A percentile compares a stretch with the other conserved stretches of the same genome.
phyloP scores from a whole-genome alignment of 2,329 filamentous ascomycete species.

The Chaetomium strumarium region DNA sequence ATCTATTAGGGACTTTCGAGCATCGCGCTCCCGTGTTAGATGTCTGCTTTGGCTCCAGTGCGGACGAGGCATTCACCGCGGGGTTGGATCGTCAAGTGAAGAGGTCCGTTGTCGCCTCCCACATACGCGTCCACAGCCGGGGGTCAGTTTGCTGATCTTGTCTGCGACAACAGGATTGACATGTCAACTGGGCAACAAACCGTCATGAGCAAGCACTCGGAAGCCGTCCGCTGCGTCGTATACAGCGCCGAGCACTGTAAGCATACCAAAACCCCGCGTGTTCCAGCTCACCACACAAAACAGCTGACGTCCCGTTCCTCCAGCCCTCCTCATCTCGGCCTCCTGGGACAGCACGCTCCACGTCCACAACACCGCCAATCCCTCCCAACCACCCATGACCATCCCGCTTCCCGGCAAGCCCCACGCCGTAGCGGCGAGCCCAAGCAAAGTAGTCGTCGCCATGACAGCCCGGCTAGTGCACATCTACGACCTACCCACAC shows the following conservation, averaged over 20 bases:
- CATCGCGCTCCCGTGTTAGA: constrained; percentile 83
- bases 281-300: neutral
- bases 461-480: constrained; percentile 92
- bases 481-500: constrained; percentile 80
- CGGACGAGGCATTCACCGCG: constrained; percentile 77
- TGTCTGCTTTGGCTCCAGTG: constrained; percentile 80
- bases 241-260: constrained; percentile 69
- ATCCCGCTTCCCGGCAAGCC: constrained; percentile 78
- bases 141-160: neutral
- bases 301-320: neutral
- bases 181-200: constrained; percentile 66
- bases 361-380: constrained; percentile 61
- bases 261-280: constrained; percentile 21
- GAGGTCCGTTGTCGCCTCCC: constrained; percentile 46
- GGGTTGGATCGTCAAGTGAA: constrained; percentile 84
- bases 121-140: neutral
- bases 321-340: constrained; percentile 73
- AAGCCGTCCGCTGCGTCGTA: constrained; percentile 75
- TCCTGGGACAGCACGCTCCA: constrained; percentile 93
- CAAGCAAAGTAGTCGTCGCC: constrained; percentile 81
- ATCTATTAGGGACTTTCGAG: constrained; percentile 66
- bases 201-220: constrained; percentile 69
- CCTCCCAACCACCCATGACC: constrained; percentile 49
- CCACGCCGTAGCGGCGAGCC: constrained; percentile 74
- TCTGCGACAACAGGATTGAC: constrained; percentile 46